Percentiles rank a stretch among this genome's conserved stretches.
These are phyloP conservation scores for Hypoxylon sp. DNA, from an alignment of 2,329 filamentous ascomycete species.

Conservation along the genomic window DNA sequence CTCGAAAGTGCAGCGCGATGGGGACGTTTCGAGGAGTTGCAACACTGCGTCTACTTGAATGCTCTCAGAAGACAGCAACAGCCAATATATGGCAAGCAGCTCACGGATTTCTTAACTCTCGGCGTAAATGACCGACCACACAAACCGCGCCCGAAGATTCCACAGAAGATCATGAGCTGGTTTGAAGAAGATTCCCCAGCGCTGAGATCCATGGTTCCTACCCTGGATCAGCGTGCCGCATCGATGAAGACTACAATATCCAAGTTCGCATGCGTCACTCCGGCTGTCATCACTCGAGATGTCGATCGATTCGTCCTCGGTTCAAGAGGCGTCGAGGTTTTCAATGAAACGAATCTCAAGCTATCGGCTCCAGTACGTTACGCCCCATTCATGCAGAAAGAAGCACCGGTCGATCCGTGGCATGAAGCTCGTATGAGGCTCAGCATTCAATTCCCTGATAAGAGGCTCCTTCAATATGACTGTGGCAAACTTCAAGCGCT, in stretches of 20 bases:
- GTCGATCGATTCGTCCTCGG: constrained; percentile 78
- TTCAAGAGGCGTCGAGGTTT: constrained; percentile 68
- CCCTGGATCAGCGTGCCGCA: constrained; percentile 79
- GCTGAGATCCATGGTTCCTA: constrained; percentile 79
- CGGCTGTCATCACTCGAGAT: constrained; percentile 86
- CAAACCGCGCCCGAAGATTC: constrained; percentile 72
- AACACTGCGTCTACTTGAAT: constrained; percentile 85
- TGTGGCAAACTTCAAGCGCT: constrained; percentile 96
- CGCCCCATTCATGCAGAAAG: constrained; percentile 70
- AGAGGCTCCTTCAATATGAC: constrained; percentile 95
- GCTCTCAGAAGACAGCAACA: constrained; percentile 83
- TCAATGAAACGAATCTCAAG: constrained; percentile 70
- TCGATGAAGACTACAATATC: constrained; percentile 81
- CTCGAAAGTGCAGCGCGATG: constrained; percentile 80
- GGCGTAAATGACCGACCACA: constrained; percentile 72
- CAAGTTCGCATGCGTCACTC: constrained; percentile 93
- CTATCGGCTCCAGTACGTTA: constrained; percentile 70
- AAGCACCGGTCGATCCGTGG: constrained; percentile 81
- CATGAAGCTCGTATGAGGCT: constrained; percentile 93
- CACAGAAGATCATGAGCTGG: constrained; percentile 79
- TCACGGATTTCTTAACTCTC: constrained; percentile 82
- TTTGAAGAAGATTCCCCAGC: constrained; percentile 78
- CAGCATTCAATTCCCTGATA: constrained; percentile 97
- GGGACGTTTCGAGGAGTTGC: constrained; percentile 81
- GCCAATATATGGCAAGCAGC: constrained; percentile 83